phyloP scores from a whole-genome alignment of 352 stramenopile species.

The Nothophytophthora sp. region DNA sequence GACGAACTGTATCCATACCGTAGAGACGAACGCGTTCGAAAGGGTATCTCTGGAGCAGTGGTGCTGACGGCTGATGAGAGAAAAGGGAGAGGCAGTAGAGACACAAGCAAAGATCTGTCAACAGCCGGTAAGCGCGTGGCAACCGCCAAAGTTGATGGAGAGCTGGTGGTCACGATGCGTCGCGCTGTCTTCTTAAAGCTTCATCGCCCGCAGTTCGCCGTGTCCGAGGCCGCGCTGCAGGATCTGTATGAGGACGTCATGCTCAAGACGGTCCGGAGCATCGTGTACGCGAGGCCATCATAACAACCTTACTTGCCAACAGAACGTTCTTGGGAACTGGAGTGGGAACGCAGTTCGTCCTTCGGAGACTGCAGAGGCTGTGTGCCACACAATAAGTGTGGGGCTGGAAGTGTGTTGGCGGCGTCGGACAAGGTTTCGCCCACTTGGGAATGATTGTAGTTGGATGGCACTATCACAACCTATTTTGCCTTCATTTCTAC shows the following conservation, averaged over 20 bases:
- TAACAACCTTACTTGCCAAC: background rate
- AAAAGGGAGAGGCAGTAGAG: background rate
- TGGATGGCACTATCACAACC: too few relatives aligned
- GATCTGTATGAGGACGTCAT: slow-evolving; percentile 23
- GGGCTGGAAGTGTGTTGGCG: too few relatives aligned
- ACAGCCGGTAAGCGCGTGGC: background rate
- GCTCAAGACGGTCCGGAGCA: slow-evolving; percentile 11
- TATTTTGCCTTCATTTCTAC: too few relatives aligned
- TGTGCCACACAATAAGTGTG: too few relatives aligned
- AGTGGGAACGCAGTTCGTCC: too few relatives aligned
- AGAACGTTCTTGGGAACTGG: too few relatives aligned
- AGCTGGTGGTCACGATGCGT: slow-evolving; percentile 21
- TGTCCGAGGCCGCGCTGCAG: slow-evolving; percentile 2
- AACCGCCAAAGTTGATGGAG: background rate
- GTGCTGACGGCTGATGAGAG: slow-evolving; percentile 10
- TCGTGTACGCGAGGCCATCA: slow-evolving; percentile 15
- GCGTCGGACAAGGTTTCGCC: too few relatives aligned
- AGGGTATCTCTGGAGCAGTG: slow-evolving; percentile 10
- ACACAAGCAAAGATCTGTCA: background rate
- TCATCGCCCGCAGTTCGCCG: slow-evolving; percentile 9
- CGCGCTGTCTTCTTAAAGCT: slow-evolving; percentile 17
- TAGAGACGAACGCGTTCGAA: slow-evolving; percentile 12
- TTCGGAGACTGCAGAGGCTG: too few relatives aligned
- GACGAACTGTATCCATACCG: slow-evolving; percentile 23
- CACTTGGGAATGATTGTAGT: too few relatives aligned